A percentile compares a stretch with the other conserved stretches of the same genome.
phyloP scores from a whole-genome alignment of 495 filamentous ascomycete genomes.

The Aspergillus panamensis region DNA sequence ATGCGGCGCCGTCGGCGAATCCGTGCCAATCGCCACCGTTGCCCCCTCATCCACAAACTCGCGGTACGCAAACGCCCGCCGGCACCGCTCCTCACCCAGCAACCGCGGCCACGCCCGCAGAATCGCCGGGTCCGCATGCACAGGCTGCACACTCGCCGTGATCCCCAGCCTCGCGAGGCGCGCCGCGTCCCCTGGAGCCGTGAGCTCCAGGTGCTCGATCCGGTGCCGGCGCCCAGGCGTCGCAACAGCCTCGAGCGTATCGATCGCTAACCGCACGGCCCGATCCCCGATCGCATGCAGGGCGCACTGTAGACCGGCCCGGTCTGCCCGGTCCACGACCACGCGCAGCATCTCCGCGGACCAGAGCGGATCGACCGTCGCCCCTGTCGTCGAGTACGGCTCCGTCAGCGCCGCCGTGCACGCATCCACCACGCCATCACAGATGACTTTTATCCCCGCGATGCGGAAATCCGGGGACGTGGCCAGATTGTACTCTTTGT shows the following conservation, averaged over 20 bases:
- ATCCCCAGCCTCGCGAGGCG: conserved; percentile 54
- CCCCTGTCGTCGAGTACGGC: conserved; percentile 49
- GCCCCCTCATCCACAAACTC: conserved; percentile 55
- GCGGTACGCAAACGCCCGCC: conserved; percentile 58
- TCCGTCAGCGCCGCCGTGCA: conserved; percentile 61
- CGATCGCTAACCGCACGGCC: conserved; percentile 52
- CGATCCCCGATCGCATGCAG: conserved; percentile 62
- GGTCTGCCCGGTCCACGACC: conserved; percentile 49
- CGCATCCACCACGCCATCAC: conserved; percentile 64
- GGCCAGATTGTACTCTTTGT: conserved; percentile 39
- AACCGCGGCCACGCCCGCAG: conserved; percentile 56
- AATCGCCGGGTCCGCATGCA: conserved; percentile 61
- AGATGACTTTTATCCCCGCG: conserved; percentile 66
- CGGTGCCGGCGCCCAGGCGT: conserved; percentile 45
- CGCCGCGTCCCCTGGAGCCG: conserved; percentile 48
- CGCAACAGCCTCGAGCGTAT: conserved; percentile 41
- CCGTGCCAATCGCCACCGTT: conserved; percentile 54
- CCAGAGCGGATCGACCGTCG: conserved; percentile 47
- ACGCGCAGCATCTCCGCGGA: conserved; percentile 42
- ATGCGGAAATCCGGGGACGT: conserved; percentile 54
- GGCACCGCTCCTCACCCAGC: conserved; percentile 49
- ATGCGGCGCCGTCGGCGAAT: conserved; percentile 60
- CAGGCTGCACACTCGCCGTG: conserved; percentile 61
- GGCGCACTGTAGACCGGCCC: conserved; percentile 55
- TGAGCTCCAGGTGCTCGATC: conserved; percentile 61